Evolutionary conservation across 2,329 filamentous ascomycete genomes (phyloP), one percentile per base, ranked within the genome.

Genomic region (Rosellinia necatrix): DNA sequence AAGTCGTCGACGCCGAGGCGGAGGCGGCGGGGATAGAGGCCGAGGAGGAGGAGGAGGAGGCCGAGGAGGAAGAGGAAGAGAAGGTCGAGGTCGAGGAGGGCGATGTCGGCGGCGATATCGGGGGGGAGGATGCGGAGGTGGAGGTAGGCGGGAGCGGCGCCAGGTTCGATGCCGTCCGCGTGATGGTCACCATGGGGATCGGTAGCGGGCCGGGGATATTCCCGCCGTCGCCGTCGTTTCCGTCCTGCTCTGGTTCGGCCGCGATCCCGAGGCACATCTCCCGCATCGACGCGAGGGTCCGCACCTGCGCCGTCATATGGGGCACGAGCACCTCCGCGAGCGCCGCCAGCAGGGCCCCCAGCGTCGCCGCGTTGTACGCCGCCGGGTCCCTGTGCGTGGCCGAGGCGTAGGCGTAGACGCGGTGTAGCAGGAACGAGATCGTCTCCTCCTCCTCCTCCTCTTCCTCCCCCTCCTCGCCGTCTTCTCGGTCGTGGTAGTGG

Each of bases 291-390:
- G 32, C 32, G 5, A 63, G 6, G 2, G 59, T n/a, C 15, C 37
- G 38, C 3, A 63, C 40, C 25, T 63, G 60, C 1, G n/a, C 17
- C 7, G 30, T 57, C 27, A 63, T 52, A 51, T 63, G 60, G 2
- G 60, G 60, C 13, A 58, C 56, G 34, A 63, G 61, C 1, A 9
- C 7, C 3, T 56, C 34, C 10, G 47, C 62, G 13, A 63, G 60
- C 6, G 38, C 10, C 1, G 17, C 38, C 21, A 64, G 53, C 12
- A 56, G 58, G 1, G 29, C 15, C n/a, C 42, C 6, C 8, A 64
- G 32, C 1, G 37, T 41, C 13, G 21, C 13, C 2, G 46, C 22
- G 34, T 52, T 27, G 27, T 63, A 62, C 1, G 48, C 25, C 5
- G 58, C 25, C 9, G 58, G 52, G 13, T 58, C 38, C 10, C 48